Conservation (phyloP, 805 yeast genomes). For the Saccharomycopsis synnaedendra region DNA sequence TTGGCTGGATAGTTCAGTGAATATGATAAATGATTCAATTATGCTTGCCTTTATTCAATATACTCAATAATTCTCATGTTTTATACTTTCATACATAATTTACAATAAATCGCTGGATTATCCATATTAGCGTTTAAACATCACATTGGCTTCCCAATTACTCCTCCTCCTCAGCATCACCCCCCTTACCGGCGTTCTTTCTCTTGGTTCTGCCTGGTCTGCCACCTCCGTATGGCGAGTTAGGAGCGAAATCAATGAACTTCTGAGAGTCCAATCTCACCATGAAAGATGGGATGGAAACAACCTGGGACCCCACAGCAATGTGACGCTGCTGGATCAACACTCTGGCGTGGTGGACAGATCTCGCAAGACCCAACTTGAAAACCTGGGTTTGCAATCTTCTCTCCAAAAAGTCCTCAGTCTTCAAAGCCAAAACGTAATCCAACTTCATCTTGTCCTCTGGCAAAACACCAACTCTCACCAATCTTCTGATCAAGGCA, state of each 20-base stretch:
- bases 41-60: no score
- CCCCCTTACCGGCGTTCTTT: conserved; percentile 64
- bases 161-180: conserved; percentile 67
- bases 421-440: conserved; percentile 96
- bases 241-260: conserved; percentile 99
- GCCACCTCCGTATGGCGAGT: conserved; percentile 99
- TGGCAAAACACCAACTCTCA: conserved; percentile 93
- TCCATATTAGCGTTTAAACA: no score
- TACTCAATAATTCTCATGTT: no score
- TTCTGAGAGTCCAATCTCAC: conserved; percentile 99
- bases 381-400: conserved; percentile 99
- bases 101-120: no score
- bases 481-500: conserved; percentile 99
- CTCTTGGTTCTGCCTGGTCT: conserved; percentile 99
- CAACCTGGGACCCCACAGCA: conserved; percentile 99
- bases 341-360: conserved; percentile 99
- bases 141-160: conserved; percentile 21
- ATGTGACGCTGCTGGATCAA: conserved; percentile 98
- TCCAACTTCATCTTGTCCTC: conserved; percentile 99
- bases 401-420: conserved; percentile 99
- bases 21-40: no score
- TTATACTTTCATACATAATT: no score
- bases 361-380: conserved; percentile 99
- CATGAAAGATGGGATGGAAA: conserved; percentile 97
- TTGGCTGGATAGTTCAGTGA: no score